Evolutionary conservation across 1,284 basidiomycete genomes (phyloP), one percentile per base, ranked within the genome.

Genomic region (Limonomyces culmigenus): DNA sequence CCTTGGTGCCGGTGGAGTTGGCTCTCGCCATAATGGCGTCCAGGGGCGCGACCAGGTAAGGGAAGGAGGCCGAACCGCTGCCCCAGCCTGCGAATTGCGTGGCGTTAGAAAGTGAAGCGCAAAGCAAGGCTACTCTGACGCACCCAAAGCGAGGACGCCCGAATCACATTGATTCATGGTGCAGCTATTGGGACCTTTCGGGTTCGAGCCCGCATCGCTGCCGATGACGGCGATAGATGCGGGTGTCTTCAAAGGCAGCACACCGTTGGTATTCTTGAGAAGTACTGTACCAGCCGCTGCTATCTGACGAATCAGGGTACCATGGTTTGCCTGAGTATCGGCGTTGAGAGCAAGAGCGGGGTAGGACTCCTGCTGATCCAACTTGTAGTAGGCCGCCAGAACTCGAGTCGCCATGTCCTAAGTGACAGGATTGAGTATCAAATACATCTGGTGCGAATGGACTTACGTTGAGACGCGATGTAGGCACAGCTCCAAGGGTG

Each of bases 241-340:
- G 6, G 29, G n/a, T 6, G 14, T 18, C 17, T 37, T 17, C 29
- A 37, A 29, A 16, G 36, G 36, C 29, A 37, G 17, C 5, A 30
- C 19, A 15, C 20, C 20, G 3, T 18, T 21, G 3, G 16, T 59
- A 51, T 89, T 89, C 62, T 89, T 88, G 16, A 88, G 65, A 18
- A 91, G 54, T 4, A 88, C 78, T 2, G 74, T 72, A 0, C 76
- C 78, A 0, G 70, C 72, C 0, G 69, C 64, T 3, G 70, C 81
- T 15, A 87, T 73, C n/a, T n/a, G n/a, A n/a, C n/a, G n/a, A n/a
- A n/a, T n/a, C n/a, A n/a, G n/a, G n/a, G n/a, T n/a, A n/a, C n/a
- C 23, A 27, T 19, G 17, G 21, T 37, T 32, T 6, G 19, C 19
- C 17, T 16, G 19, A 3, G 19, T 16, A 19, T 39, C 19, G 8